Percentiles rank a stretch among this genome's conserved stretches.
Evolutionary conservation across 352 stramenopile species (phyloP).

Genomic region (Elongisporangium undulatum): DNA sequence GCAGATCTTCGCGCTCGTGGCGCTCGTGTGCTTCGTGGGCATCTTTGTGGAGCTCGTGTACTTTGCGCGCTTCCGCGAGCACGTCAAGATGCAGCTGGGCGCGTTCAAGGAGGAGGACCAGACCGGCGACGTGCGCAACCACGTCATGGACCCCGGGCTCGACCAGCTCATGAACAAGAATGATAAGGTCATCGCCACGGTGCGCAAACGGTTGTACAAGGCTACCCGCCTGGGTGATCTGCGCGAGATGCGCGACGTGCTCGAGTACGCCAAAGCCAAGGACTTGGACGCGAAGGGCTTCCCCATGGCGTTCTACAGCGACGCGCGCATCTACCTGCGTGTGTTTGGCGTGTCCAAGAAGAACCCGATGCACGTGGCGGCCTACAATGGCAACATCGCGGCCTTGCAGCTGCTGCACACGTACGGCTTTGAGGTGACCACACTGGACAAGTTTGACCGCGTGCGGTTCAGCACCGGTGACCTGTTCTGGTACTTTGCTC

Average conservation of each 20-base stretch:
- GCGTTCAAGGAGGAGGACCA: slow-evolving; percentile 81
- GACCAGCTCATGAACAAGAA: slow-evolving; percentile 56
- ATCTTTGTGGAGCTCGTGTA: slow-evolving; percentile 63
- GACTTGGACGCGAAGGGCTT: slow-evolving; percentile 48
- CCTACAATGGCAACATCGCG: slow-evolving; percentile 66
- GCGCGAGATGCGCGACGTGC: slow-evolving; percentile 51
- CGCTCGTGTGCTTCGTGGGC: slow-evolving; percentile 48
- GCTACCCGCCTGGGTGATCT: slow-evolving; percentile 62
- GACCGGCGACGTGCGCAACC: slow-evolving; percentile 62
- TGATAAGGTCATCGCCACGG: slow-evolving; percentile 41
- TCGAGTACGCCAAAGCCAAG: slow-evolving; percentile 45
- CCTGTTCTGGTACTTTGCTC: slow-evolving; percentile 78
- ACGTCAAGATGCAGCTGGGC: slow-evolving; percentile 82
- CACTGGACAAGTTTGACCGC: slow-evolving; percentile 74
- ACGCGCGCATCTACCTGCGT: slow-evolving; percentile 42
- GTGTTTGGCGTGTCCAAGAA: slow-evolving; percentile 67
- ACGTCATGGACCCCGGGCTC: slow-evolving; percentile 46
- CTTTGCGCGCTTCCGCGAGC: slow-evolving; percentile 76
- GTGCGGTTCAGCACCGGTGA: slow-evolving; percentile 79
- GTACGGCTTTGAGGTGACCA: slow-evolving; percentile 53
- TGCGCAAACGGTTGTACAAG: slow-evolving; percentile 73
- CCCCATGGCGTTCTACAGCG: slow-evolving; percentile 44
- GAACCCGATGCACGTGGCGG: slow-evolving; percentile 77
- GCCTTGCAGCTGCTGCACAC: slow-evolving; percentile 52
- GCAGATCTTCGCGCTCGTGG: slow-evolving; percentile 47